Conservation (phyloP, 2,329 filamentous ascomycete genomes). For the Colletotrichum paranaense region DNA sequence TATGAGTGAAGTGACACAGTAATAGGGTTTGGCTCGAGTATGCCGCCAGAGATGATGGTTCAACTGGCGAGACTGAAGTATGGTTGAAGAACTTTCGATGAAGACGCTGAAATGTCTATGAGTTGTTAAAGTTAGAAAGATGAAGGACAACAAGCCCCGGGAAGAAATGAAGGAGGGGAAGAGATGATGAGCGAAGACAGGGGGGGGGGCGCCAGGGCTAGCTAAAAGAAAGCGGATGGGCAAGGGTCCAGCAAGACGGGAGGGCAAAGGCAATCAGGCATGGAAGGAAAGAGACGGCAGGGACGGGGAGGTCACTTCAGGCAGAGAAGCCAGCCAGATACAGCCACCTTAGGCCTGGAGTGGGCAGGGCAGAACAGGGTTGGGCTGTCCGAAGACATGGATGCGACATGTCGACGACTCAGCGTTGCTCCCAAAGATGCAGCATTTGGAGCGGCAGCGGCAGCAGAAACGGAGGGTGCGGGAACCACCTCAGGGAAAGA, state of each 20-base stretch:
- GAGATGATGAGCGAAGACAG: conserved; percentile 23
- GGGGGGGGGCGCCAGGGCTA: conserved; percentile 21
- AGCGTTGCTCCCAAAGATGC: conserved; percentile 8
- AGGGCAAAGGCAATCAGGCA: conserved; percentile 19
- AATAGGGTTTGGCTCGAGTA: not conserved
- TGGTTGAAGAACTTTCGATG: not conserved
- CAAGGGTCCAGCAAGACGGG: conserved; percentile 32
- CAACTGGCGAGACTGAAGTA: not conserved
- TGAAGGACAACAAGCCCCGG: not conserved
- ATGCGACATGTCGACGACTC: conserved; percentile 19
- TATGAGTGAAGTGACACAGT: not conserved
- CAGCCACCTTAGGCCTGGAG: not conserved
- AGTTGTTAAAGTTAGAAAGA: not conserved
- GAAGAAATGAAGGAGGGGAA: conserved; percentile 8
- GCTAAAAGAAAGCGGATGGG: conserved; percentile 12
- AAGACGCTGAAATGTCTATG: conserved; percentile 1
- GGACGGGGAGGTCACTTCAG: not conserved
- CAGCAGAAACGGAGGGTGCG: conserved; percentile 12
- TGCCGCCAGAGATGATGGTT: not conserved
- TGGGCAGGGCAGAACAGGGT: conserved; percentile 15
- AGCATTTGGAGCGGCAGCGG: not conserved
- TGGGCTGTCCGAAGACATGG: conserved; percentile 20
- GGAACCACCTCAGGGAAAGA: not conserved
- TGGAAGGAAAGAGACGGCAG: not conserved
- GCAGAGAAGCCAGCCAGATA: conserved; percentile 21